Base-by-base conservation (phyloP, 2,329 filamentous ascomycete genomes). In the Epichloe sp. region DNA sequence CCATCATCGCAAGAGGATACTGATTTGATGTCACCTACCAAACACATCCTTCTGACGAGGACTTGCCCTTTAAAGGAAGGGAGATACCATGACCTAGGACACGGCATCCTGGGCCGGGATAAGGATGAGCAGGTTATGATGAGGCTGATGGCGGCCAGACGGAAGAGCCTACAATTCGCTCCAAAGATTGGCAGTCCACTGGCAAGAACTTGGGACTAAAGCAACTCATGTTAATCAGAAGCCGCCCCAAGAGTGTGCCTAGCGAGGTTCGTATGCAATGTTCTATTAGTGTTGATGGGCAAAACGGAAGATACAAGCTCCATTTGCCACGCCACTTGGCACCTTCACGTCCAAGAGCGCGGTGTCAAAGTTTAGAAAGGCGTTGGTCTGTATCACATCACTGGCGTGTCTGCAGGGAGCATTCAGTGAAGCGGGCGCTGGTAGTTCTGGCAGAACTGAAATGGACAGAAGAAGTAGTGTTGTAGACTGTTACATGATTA, bases 141-240 rank as follows among this genome's bases (percentile, higher is more conserved):
- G 66, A 74, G 81, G 46, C 69, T 90, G 54, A 80, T 86, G 74
- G 80, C 83, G 11, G 85, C 85, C 0, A 74, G 85, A 54, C 75
- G 86, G 54, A 88, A 87, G 77, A 91, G 84, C 61, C 64, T 88
- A 65, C 84, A 87, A 61, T 88, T 83, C 70, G 84, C 84, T 35
- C 86, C 86, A 34, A 85, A 85, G 67, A 70, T 88, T 52, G 82
- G 78, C 17, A 90, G 86, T 64, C 86, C 86, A 2, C 68, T 90
- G 58, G 76, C 79, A 26, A 79, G 73, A 59, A 69, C 74, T 26
- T 81, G 77, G 78, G 66, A 62, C 43, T 67, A 58, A 55, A 44
- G 21, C 10, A 12, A 38, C 34, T 12, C 7, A 4, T 37, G 14
- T 31, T 5, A 19, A 17, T 1, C 14, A 15, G 37, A 17, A 15